These are phyloP conservation scores for Scheffersomyces lignosus DNA, from an alignment of 805 yeast genomes.

Conservation along the genomic window DNA sequence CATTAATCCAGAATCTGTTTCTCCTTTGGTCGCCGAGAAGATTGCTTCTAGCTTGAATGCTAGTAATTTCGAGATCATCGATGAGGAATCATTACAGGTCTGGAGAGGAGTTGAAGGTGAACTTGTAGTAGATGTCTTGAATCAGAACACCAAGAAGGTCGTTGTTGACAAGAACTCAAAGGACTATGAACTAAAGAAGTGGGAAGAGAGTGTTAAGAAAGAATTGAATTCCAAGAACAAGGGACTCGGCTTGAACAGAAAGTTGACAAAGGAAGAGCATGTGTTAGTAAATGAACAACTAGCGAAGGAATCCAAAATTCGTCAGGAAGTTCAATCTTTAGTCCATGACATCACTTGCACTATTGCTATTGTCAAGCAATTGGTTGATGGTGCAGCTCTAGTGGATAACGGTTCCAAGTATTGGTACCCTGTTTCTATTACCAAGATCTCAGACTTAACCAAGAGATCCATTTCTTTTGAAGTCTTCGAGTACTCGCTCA, in stretches of 20 bases:
- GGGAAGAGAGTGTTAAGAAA: slow-evolving; percentile 85
- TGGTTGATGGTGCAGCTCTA: slow-evolving; percentile 49
- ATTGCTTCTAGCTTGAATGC: slow-evolving; percentile 46
- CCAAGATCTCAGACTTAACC: slow-evolving; percentile 46
- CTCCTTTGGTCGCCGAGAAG: slow-evolving; percentile 49
- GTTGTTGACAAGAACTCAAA: slow-evolving; percentile 69
- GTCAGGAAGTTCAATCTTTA: slow-evolving; percentile 44
- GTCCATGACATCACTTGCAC: slow-evolving; percentile 47
- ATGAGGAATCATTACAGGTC: slow-evolving; percentile 54
- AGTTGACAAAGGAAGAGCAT: slow-evolving; percentile 77
- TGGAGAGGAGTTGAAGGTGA: slow-evolving; percentile 73
- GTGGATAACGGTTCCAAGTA: slow-evolving; percentile 62
- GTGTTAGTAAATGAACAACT: slow-evolving; percentile 61
- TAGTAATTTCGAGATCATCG: slow-evolving; percentile 36
- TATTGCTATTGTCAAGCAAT: slow-evolving; percentile 50
- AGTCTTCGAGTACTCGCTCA: slow-evolving; percentile 45
- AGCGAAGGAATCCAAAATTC: slow-evolving; percentile 56
- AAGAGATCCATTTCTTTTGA: slow-evolving; percentile 28
- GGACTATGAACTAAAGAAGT: slow-evolving; percentile 80
- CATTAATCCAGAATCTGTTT: slow-evolving; percentile 55
- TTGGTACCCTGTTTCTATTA: slow-evolving; percentile 76
- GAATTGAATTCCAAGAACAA: slow-evolving; percentile 63
- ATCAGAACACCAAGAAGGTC: slow-evolving; percentile 35
- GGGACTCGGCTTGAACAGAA: slow-evolving; percentile 40
- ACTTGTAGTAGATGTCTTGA: slow-evolving; percentile 64